These are phyloP conservation scores for Prunus mume DNA, from an alignment of 306 rosid genomes.

Conservation along the genomic window DNA sequence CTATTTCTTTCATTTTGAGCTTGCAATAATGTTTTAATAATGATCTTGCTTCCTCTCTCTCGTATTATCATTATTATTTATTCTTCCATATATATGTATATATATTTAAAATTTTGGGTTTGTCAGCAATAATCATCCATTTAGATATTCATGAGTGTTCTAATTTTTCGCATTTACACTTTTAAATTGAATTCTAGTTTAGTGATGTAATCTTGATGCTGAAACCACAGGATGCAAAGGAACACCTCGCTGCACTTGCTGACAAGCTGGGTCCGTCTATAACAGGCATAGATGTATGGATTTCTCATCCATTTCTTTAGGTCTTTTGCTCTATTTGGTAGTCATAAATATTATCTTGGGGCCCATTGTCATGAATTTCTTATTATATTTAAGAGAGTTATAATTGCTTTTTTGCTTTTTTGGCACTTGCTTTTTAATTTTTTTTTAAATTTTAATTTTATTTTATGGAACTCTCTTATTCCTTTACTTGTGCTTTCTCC, in stretches of 20 bases:
- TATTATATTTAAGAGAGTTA: constrained; percentile 14
- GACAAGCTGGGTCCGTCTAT: constrained; percentile 91
- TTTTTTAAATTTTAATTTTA: not conserved
- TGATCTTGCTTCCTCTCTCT: not conserved
- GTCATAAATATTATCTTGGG: constrained; percentile 6
- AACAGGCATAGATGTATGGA: constrained; percentile 85
- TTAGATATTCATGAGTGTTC: not conserved
- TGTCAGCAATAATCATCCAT: constrained; percentile 1
- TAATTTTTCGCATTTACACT: not conserved
- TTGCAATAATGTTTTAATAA: not conserved
- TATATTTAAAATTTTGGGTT: not conserved
- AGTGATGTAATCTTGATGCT: constrained; percentile 25
- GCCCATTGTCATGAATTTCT: not conserved
- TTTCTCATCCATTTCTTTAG: constrained; percentile 12
- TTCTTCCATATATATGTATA: not conserved
- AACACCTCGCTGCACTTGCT: constrained; percentile 90
- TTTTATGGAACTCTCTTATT: not conserved
- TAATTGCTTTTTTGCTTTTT: not conserved
- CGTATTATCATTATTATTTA: too few relatives aligned
- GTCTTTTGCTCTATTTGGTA: constrained; percentile 7
- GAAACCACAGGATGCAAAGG: constrained; percentile 82
- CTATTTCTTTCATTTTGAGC: not conserved
- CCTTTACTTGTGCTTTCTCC: not conserved
- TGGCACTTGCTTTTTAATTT: too few relatives aligned
- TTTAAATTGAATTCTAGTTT: constrained; percentile 13